A percentile compares a stretch with the other conserved stretches of the same genome.
Evolutionary conservation across 2,329 filamentous ascomycete species (phyloP).

Genomic region (Ophiostoma triangulosporum): DNA sequence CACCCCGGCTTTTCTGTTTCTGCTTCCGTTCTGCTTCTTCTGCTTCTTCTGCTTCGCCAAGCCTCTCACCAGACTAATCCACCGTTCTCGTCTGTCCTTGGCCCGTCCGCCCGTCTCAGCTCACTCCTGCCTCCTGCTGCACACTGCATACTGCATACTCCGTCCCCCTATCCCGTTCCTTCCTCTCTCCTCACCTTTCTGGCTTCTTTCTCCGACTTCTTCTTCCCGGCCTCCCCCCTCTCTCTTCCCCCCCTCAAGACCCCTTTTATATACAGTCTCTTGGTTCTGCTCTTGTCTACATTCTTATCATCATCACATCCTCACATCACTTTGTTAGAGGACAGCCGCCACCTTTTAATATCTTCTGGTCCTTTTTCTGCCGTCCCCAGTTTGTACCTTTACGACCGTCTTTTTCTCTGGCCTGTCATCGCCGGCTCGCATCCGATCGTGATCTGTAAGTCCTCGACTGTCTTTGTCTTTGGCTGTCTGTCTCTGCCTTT

Average conservation of each 20-base stretch:
- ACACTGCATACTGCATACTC: neutral
- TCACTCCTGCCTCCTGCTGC: neutral
- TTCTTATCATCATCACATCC: neutral
- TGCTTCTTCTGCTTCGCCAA: neutral
- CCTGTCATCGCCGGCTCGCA: slow-evolving; percentile 1
- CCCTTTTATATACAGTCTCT: neutral
- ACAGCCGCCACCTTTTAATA: no score
- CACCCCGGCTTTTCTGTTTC: neutral
- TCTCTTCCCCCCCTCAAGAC: neutral
- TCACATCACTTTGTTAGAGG: no score
- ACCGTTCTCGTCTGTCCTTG: neutral
- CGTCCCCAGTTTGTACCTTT: neutral
- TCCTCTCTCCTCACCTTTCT: neutral
- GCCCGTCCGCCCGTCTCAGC: neutral
- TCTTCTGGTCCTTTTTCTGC: neutral
- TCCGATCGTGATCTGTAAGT: neutral
- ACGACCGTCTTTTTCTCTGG: neutral
- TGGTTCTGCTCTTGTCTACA: neutral
- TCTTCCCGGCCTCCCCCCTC: neutral
- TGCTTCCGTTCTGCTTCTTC: neutral
- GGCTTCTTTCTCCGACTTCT: neutral
- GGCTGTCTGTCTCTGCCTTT: neutral
- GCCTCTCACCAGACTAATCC: neutral
- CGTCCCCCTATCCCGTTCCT: neutral
- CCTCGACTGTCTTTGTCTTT: neutral